Conservation (phyloP, 176 grass and related monocot species). For the Urochloa ruziziensis region DNA sequence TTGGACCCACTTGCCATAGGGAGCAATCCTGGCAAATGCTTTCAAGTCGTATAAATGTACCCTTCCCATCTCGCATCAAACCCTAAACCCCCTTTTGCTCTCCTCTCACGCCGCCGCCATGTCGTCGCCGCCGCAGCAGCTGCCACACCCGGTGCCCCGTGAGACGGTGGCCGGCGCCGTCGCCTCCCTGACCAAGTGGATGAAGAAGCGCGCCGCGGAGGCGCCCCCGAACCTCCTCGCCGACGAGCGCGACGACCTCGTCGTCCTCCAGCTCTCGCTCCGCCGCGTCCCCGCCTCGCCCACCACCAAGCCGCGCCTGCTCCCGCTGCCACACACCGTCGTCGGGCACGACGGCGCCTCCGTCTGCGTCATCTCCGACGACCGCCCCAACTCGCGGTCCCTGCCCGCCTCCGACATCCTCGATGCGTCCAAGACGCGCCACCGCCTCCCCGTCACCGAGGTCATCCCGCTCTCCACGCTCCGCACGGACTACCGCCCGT, state of each 20-base stretch:
- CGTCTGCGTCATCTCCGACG: conserved; percentile 64
- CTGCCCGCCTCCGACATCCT: conserved; percentile 34
- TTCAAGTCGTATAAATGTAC: background rate
- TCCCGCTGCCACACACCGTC: conserved; percentile 55
- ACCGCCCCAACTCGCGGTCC: conserved; percentile 43
- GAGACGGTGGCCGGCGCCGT: background rate
- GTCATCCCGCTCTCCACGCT: conserved; percentile 64
- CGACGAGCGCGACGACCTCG: conserved; percentile 65
- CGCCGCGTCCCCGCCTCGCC: conserved; percentile 38
- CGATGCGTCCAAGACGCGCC: conserved; percentile 45
- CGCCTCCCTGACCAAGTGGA: conserved; percentile 27
- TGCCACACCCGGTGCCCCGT: background rate
- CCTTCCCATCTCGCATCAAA: background rate
- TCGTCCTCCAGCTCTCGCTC: conserved; percentile 57
- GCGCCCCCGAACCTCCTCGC: conserved; percentile 44
- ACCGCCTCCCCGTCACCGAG: conserved; percentile 50
- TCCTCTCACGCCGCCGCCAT: conserved; percentile 4
- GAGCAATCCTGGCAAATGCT: background rate
- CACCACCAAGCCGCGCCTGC: conserved; percentile 39
- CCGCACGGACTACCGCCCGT: conserved; percentile 67
- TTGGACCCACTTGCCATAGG: background rate
- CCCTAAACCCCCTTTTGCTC: conserved; percentile 11
- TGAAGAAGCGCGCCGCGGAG: conserved; percentile 36
- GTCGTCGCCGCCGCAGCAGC: conserved; percentile 18
- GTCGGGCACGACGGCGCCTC: conserved; percentile 30